Evolutionary conservation across 768 basidiomycete genomes (phyloP), one percentile per base, ranked within the genome.

Genomic region (Nidula microcarpa): DNA sequence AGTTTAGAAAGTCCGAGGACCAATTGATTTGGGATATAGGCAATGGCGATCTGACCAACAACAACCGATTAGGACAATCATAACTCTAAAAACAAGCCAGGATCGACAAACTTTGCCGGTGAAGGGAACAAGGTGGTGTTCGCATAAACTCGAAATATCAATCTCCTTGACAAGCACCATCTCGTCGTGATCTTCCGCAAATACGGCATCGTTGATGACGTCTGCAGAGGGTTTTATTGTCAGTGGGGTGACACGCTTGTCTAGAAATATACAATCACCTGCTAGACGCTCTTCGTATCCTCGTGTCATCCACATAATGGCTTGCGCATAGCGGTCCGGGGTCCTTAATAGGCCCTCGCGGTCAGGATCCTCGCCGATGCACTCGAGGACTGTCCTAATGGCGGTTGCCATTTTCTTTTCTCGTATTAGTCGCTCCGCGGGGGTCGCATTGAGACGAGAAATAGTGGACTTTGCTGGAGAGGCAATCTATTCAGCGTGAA

Each of bases 91-190:
- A 55, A 45, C 23, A 55, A 44, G 48, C 14, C 17, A 48, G 45
- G 39, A 11, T 51, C 49, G 47, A 68, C 87, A 55, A 59, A 93
- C 96, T 77, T 97, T 97, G 60, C 96, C 97, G 33, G 89, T 94
- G 74, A 98, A 98, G 16, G 97, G 97, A 33, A 98, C 94, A 56
- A 99, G 79, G 69, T 99, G 97, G 66, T 99, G 97, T 75, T 99
- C 97, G 72, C 97, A 99, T 54, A 99, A 74, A 65, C 93, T 96
- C 45, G 93, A 97, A 54, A 99, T 87, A 66, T 97, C 92, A 62
- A 99, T 98, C 67, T 99, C 95, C 55, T 91, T 85, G 52, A 99
- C 96, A 54, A 99, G 84, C 41, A 99, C 97, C 94, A 99, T 96
- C 71, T 99, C 97, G 63, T 98, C 97, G 74, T 99, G 97, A 71